Percentiles rank a stretch among this genome's conserved stretches.
Evolutionary conservation across 1,284 basidiomycete species (phyloP).

Genomic region (Schizopora paradoxa): DNA sequence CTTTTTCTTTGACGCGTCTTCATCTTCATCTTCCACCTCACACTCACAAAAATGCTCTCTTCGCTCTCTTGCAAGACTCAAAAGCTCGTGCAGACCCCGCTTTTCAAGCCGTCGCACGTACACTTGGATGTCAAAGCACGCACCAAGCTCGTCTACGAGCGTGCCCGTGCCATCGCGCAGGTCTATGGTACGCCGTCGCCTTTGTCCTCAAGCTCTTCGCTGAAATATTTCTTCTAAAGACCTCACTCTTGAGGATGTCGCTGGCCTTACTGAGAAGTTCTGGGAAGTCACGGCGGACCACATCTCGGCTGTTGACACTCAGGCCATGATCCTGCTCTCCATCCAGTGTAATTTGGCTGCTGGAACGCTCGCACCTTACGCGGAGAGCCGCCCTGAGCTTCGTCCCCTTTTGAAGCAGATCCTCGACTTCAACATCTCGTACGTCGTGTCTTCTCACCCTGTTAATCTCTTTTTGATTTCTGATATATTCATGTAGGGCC

Average conservation of each 20-base stretch:
- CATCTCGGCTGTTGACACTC: conserved; percentile 40
- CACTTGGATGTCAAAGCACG: conserved; percentile 43
- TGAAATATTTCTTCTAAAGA: conserved; percentile 26
- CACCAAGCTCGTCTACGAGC: conserved; percentile 42
- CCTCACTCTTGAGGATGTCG: conserved; percentile 38
- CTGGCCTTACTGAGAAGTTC: conserved; percentile 39
- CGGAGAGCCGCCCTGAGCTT: conserved; percentile 42
- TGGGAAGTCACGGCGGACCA: conserved; percentile 47
- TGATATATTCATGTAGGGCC: not conserved
- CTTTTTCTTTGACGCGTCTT: no score
- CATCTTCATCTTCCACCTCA: no score
- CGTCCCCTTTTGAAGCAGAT: conserved; percentile 39
- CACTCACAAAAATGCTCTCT: no score
- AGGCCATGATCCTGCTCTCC: conserved; percentile 44
- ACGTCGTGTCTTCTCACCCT: no score
- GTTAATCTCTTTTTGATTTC: conserved; percentile 27
- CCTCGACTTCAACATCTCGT: conserved; percentile 38
- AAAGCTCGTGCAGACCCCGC: no score
- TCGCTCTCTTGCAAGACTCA: no score
- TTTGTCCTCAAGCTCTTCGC: not conserved
- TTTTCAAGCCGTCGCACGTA: no score
- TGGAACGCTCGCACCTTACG: conserved; percentile 44
- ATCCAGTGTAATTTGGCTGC: conserved; percentile 45
- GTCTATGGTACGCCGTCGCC: conserved; percentile 37
- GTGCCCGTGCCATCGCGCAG: conserved; percentile 40